Conservation (phyloP, 164 flowering plant genomes). For the Vitis vinifera region ASM3070453v1 NC_081822.1:454001-454500, state of each 20-base stretch:
- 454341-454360: background rate
- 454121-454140: background rate
- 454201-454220: no score
- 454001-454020: background rate
- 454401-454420: background rate
- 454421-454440: no score
- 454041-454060: constrained; percentile 10
- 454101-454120: constrained; percentile 71
- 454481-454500: no score
- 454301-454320: background rate
- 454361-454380: background rate
- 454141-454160: background rate
- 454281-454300: no score
- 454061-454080: constrained; percentile 31
- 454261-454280: background rate
- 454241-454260: background rate
- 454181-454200: background rate
- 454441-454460: no score
- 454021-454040: constrained; percentile 1
- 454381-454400: background rate
- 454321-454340: background rate
- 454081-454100: constrained; percentile 50
- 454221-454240: background rate
- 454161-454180: no score
- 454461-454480: no score